These are phyloP conservation scores for Mortierella sp. DNA, from an alignment of 371 early-diverging fungal species.

Conservation along the genomic window DNA sequence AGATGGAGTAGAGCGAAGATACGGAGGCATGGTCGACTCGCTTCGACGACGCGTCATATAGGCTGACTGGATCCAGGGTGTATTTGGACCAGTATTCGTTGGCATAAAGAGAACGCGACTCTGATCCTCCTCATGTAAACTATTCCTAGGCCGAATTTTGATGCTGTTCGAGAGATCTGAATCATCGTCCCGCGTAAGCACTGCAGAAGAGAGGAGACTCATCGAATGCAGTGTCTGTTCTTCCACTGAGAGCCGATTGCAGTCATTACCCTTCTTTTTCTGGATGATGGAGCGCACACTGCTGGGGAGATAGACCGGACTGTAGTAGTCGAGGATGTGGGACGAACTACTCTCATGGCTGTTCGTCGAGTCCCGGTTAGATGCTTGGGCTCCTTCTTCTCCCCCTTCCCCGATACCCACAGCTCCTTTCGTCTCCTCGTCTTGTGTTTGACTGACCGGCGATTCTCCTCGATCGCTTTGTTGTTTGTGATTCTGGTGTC, in stretches of 20 bases:
- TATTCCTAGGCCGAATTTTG: background rate
- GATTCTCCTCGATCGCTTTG: background rate
- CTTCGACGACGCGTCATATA: slow-evolving; percentile 52
- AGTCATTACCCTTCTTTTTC: too few species aligned
- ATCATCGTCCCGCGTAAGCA: too few species aligned
- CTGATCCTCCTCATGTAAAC: background rate
- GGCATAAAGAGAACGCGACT: slow-evolving; percentile 2
- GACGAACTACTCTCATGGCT: slow-evolving; percentile 29
- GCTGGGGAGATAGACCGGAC: slow-evolving; percentile 16
- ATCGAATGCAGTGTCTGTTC: background rate
- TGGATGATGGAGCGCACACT: background rate
- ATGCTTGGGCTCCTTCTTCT: background rate
- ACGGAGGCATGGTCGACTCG: slow-evolving; percentile 10
- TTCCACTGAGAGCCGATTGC: background rate
- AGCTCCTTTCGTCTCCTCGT: too few species aligned
- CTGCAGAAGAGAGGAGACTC: background rate
- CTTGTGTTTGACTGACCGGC: background rate
- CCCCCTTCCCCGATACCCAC: background rate
- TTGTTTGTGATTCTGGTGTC: background rate
- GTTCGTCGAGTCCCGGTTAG: slow-evolving; percentile 16
- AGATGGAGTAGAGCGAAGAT: background rate
- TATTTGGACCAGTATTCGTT: background rate
- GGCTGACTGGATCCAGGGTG: slow-evolving; percentile 39
- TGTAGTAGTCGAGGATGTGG: slow-evolving; percentile 38
- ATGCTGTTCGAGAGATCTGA: too few species aligned